These are phyloP conservation scores for Candida broadrunensis DNA, from an alignment of 805 yeast species.

Conservation along the genomic window DNA sequence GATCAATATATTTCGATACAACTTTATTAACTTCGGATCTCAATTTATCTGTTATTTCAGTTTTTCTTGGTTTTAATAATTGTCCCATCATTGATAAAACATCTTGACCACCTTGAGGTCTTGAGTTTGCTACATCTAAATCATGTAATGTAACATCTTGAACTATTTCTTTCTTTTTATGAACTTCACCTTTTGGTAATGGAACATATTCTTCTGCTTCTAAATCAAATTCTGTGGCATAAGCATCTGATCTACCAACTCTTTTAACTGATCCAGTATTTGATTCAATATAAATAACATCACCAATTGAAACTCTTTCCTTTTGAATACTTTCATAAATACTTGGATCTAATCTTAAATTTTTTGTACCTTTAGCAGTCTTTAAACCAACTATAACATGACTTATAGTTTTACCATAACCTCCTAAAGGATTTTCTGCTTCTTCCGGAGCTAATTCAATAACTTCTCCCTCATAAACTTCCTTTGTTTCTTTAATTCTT, in stretches of 20 bases:
- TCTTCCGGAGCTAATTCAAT: constrained; percentile 95
- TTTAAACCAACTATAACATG: constrained; percentile 93
- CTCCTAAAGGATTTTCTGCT: constrained; percentile 94
- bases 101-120: constrained; percentile 97
- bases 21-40: constrained; percentile 93
- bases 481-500: constrained; percentile 94
- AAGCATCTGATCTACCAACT: constrained; percentile 97
- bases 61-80: constrained; percentile 90
- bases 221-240: constrained; percentile 95
- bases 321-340: constrained; percentile 93
- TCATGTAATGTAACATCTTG: constrained; percentile 97
- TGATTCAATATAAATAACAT: constrained; percentile 94
- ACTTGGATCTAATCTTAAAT: constrained; percentile 83
- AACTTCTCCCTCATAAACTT: constrained; percentile 97
- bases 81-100: constrained; percentile 97
- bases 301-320: constrained; percentile 93
- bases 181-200: constrained; percentile 97
- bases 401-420: constrained; percentile 93
- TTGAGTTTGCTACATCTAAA: constrained; percentile 91
- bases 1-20: constrained; percentile 93
- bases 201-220: constrained; percentile 99
- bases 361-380: constrained; percentile 89
- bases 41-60: constrained; percentile 94
- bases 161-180: constrained; percentile 94
- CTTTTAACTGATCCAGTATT: constrained; percentile 97